phyloP scores from a whole-genome alignment of 228 moss, liverwort and hornwort species.

The Sphagnum fallax region DNA sequence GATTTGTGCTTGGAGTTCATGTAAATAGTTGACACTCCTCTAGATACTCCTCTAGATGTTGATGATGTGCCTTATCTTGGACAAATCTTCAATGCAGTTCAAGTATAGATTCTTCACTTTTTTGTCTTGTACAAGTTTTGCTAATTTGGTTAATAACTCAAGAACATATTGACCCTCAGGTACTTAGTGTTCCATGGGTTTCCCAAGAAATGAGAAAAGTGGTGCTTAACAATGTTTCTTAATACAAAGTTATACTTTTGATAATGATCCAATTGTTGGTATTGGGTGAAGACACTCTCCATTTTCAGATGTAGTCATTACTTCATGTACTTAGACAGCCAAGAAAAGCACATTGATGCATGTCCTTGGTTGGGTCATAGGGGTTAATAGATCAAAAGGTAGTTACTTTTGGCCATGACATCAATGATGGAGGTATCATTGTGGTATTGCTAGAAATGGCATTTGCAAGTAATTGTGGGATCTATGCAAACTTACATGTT shows the following conservation, averaged over 20 bases:
- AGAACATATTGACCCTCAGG: no score
- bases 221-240: no score
- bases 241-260: no score
- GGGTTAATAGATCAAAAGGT: constrained; percentile 59
- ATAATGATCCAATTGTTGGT: no score
- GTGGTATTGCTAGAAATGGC: constrained; percentile 89
- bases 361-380: constrained; percentile 14
- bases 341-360: no score
- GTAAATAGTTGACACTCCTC: constrained; percentile 76
- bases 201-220: no score
- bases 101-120: constrained; percentile 22
- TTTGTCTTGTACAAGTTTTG: no score
- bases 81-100: constrained; percentile 68
- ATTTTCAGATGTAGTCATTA: no score
- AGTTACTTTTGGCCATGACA: constrained; percentile 82
- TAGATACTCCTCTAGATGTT: constrained; percentile 74
- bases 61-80: constrained; percentile 75
- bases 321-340: no score
- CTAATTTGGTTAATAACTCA: no score
- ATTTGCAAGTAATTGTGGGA: constrained; percentile 85
- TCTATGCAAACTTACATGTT: constrained; percentile 57
- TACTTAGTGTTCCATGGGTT: no score
- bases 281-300: no score
- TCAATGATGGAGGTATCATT: constrained; percentile 87
- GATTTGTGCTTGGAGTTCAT: background rate